These are phyloP conservation scores for Lactarius tabidus DNA, from an alignment of 768 basidiomycete species.

Conservation along the genomic window DNA sequence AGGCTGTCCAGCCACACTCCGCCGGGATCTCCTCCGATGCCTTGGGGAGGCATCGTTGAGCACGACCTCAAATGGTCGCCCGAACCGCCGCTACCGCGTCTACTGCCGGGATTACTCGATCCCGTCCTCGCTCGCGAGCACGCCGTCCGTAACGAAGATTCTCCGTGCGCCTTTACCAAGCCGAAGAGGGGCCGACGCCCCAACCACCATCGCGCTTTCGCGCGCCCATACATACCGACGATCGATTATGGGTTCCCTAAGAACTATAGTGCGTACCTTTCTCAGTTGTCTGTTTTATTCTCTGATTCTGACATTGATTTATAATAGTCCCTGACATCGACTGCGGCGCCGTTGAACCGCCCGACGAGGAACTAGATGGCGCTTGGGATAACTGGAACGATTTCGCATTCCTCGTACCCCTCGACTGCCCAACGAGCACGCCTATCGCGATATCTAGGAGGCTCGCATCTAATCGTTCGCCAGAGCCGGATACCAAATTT, in stretches of 20 bases:
- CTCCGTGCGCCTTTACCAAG: background rate
- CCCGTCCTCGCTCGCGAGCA: background rate
- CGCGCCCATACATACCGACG: slow-evolving; percentile 1
- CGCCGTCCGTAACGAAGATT: background rate
- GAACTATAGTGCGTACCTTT: background rate
- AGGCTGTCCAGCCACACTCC: background rate
- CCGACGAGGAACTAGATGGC: background rate
- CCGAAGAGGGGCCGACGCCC: background rate
- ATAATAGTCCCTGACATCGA: background rate
- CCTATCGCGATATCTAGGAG: background rate
- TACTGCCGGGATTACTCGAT: background rate
- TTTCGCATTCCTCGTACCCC: background rate
- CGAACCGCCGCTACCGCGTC: background rate
- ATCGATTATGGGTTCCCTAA: slow-evolving; percentile 1
- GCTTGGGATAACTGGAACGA: background rate
- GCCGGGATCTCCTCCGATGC: slow-evolving; percentile 4
- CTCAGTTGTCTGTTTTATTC: background rate
- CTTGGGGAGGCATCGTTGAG: background rate
- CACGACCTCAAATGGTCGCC: background rate
- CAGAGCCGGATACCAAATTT: background rate
- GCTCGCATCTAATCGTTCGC: background rate
- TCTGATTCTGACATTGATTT: background rate
- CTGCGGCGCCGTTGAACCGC: background rate
- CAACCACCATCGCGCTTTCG: background rate
- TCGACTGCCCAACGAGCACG: background rate